Base-by-base conservation (phyloP, 208 protist genomes). In the Leishmania aethiopica region DNA sequence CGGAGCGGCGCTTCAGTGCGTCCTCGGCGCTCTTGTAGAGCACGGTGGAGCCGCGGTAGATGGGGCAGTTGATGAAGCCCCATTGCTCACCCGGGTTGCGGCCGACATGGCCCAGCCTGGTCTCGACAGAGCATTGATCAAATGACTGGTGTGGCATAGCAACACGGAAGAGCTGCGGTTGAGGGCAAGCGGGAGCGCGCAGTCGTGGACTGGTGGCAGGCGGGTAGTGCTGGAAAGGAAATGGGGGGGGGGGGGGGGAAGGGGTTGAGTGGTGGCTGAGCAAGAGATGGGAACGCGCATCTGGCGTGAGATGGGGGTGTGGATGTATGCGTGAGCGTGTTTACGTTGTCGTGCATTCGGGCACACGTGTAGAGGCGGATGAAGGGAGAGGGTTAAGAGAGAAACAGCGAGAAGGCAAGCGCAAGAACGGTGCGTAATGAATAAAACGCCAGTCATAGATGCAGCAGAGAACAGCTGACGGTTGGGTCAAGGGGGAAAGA, bases 41-140 rank as follows among this genome's bases (percentile, higher is more conserved):
- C 53, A 75, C 82, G 11, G 85, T 86, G 49, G 82, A 89, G 66
- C 82, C 85, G 64, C 85, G 81, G 64, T 86, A 86, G 67, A 89
- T 83, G 28, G 81, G 82, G 47, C 78, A 81, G 79, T 89, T 89
- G 74, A 89, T 69, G 79, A 89, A 89, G 82, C 82, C 72, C 35
- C 7, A 11, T 77, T 89, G 82, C 66, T 81, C 60, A 2, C 25
- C 71, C 37, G 85, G 76, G 60, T 81, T 67, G 37, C 85, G 85
- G 32, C 82, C 85, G 15, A 85, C 35, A 15, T 80, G 85, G 78
- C 80, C 86, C 71, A 89, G 75, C 57, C 37, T 66, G 42, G 85
- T 86, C 75, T 89, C 81, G 35, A 89, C 15, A 15, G 77, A 80
- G 15, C 1, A 40, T 57, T 75, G 7, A 51, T 82, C 51, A 45